phyloP scores from a whole-genome alignment of 2,329 filamentous ascomycete genomes.

The Colletotrichum abscissum region DNA sequence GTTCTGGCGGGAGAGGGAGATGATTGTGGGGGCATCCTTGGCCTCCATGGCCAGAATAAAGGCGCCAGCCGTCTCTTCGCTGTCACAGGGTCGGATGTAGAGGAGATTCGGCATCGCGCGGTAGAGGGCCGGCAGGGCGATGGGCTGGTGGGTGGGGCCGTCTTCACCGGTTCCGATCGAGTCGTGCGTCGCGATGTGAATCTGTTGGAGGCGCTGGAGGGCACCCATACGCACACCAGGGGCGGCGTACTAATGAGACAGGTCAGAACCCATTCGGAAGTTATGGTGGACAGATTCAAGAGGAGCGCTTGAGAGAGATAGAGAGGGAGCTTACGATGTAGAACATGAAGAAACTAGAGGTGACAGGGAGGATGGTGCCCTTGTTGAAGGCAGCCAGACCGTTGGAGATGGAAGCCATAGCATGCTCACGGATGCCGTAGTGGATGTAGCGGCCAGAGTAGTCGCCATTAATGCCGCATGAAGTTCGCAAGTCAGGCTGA shows the following conservation, averaged over 20 bases:
- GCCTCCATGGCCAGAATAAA: slow-evolving; percentile 60
- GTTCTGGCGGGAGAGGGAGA: slow-evolving; percentile 59
- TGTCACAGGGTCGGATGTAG: slow-evolving; percentile 70
- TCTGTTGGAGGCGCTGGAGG: slow-evolving; percentile 63
- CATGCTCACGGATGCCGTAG: slow-evolving; percentile 71
- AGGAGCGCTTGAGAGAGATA: slow-evolving; percentile 7
- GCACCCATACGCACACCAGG: slow-evolving; percentile 71
- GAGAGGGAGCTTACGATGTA: slow-evolving; percentile 53
- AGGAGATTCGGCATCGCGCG: slow-evolving; percentile 72
- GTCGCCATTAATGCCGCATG: slow-evolving; percentile 64
- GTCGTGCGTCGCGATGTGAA: slow-evolving; percentile 72
- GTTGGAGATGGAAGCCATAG: slow-evolving; percentile 68
- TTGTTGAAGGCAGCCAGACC: slow-evolving; percentile 68
- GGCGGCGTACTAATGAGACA: slow-evolving; percentile 56
- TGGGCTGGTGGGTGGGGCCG: slow-evolving; percentile 72
- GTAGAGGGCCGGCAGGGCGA: slow-evolving; percentile 67
- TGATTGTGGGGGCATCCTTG: slow-evolving; percentile 55
- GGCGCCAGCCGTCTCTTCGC: slow-evolving; percentile 67
- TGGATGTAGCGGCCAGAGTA: slow-evolving; percentile 68
- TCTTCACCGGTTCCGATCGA: slow-evolving; percentile 69
- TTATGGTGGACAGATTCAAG: background rate
- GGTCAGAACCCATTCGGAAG: background rate
- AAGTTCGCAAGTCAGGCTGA: slow-evolving; percentile 47
- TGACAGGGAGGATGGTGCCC: slow-evolving; percentile 67
- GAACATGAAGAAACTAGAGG: slow-evolving; percentile 73